These are phyloP conservation scores for Gossypium sturtianum DNA, from an alignment of 345 rosid species.

Conservation along the genomic window DNA sequence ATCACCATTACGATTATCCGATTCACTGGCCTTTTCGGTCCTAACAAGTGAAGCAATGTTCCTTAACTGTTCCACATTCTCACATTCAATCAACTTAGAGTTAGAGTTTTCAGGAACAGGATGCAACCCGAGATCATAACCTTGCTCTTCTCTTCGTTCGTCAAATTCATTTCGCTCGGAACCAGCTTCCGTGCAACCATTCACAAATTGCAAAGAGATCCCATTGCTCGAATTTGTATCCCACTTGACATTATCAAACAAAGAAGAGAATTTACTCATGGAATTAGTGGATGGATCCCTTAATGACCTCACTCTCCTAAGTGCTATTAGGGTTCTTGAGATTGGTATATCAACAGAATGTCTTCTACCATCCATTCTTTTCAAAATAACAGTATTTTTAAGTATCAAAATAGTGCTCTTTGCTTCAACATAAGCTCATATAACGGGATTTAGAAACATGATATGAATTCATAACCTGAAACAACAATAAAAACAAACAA, in stretches of 20 bases:
- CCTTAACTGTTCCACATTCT: constrained; percentile 15
- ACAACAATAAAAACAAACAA: constrained; percentile 1
- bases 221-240: constrained; percentile 71
- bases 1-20: constrained; percentile 18
- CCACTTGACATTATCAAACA: constrained; percentile 81
- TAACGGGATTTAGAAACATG: constrained; percentile 13
- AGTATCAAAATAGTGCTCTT: not conserved
- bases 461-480: constrained; percentile 27
- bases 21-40: constrained; percentile 7
- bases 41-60: constrained; percentile 15
- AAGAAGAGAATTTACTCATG: constrained; percentile 84
- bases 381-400: not conserved
- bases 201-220: constrained; percentile 49
- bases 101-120: constrained; percentile 17
- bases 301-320: constrained; percentile 84
- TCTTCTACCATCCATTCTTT: constrained; percentile 63
- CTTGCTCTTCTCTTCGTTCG: constrained; percentile 27
- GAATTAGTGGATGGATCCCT: constrained; percentile 95
- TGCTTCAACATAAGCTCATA: constrained; percentile 13
- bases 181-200: constrained; percentile 24
- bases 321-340: constrained; percentile 79
- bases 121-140: constrained; percentile 22
- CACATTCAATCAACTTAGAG: constrained; percentile 23
- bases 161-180: constrained; percentile 26
- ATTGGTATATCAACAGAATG: constrained; percentile 92